Conservation (phyloP, 768 basidiomycete species). For the Clathrus columnatus region DNA sequence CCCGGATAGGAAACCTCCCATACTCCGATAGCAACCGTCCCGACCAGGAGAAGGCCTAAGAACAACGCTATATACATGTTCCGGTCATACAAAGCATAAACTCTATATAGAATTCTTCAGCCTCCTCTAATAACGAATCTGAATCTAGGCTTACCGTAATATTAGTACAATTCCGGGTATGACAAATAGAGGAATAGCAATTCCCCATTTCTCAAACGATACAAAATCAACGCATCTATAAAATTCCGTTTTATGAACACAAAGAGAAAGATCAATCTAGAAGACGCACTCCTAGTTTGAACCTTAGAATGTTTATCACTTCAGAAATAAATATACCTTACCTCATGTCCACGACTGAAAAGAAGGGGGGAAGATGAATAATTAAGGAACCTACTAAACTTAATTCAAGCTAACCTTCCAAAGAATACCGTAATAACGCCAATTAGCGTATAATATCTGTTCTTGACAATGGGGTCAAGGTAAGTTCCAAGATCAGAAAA, state of each 20-base stretch:
- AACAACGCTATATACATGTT: not conserved
- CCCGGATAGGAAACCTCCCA: constrained; percentile 4
- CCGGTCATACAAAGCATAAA: constrained; percentile 2
- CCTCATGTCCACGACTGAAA: not conserved
- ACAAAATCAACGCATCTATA: not conserved
- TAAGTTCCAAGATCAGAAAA: not conserved
- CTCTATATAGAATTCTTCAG: not conserved
- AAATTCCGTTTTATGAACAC: not conserved
- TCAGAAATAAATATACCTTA: no score
- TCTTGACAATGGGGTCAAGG: not conserved
- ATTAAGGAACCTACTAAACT: not conserved
- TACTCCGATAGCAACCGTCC: not conserved
- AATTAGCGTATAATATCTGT: not conserved
- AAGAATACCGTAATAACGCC: not conserved
- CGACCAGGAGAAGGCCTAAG: not conserved
- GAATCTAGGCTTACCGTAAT: not conserved
- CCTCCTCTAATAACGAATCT: not conserved
- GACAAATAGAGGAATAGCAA: not conserved
- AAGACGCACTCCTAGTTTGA: not conserved
- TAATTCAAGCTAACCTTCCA: not conserved
- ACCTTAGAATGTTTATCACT: no score
- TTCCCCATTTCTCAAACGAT: not conserved
- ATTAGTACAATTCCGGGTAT: constrained; percentile 1
- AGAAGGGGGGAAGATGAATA: not conserved
- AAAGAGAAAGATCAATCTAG: not conserved